Base-by-base conservation (phyloP, 2,329 filamentous ascomycete species). In the Pyrenophora tritici-repentis region DNA sequence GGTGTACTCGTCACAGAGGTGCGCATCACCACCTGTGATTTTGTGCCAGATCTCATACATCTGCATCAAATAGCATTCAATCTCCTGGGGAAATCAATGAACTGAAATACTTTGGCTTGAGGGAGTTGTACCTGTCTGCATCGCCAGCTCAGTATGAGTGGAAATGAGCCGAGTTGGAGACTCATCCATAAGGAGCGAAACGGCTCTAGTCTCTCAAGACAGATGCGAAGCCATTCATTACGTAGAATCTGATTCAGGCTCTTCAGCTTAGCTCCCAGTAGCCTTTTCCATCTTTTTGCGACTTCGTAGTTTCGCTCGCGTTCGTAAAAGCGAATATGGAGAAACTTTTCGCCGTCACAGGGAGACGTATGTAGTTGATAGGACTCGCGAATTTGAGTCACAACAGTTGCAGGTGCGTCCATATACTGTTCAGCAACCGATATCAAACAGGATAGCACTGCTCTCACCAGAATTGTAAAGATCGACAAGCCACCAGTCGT, bases 311-410 rank as follows among this genome's bases (percentile, higher is more conserved):
- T 36, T 20, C 45, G 40, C 31, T 59, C 3, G 4, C 41, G 42
- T 40, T 59, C 10, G 17, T 53, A 55, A 22, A 50, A 57, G 4
- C 9, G 14, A 34, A 59, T 57, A 10, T 52, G 17, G 5, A 59
- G 44, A 24, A 55, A 59, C 44, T 57, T 57, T 33, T 59, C 39
- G 2, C 54, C 13, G 18, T 59, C 14, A 47, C 13, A 48, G 13
- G 45, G 10, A 44, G 40, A 4, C 29, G 31, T 10, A 48, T 57
- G 42, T 29, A 20, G 34, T 6, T 17, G 49, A 3, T 59, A 57
- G n/a, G 36, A 43, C 33, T 51, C 6, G 29, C 22, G 16, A 42
- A 59, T 55, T 24, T 48, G 2, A 13, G 13, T 12, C 13, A 50
- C 10, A 14, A 32, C 37, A 45, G 37, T 37, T 41, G 13, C 5